These are phyloP conservation scores for Fusarium sp. DNA, from an alignment of 2,329 filamentous ascomycete species.

Conservation along the genomic window DNA sequence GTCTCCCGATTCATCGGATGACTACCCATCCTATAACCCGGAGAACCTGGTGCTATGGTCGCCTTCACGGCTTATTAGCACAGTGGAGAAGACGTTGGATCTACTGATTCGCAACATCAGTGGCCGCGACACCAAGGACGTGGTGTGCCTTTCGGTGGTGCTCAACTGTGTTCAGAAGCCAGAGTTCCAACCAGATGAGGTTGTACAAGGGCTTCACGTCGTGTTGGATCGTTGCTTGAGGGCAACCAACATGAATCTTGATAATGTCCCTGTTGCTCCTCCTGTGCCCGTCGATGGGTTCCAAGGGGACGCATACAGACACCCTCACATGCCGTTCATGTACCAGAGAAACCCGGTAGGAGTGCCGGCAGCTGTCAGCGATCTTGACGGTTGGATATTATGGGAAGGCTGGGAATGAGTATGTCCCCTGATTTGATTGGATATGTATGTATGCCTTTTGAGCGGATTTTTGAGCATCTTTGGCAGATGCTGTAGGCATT, in stretches of 20 bases:
- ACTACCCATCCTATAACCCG: constrained; percentile 49
- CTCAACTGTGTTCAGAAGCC: constrained; percentile 58
- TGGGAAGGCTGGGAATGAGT: constrained; percentile 56
- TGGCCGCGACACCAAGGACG: constrained; percentile 63
- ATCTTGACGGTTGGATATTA: constrained; percentile 52
- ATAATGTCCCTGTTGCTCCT: constrained; percentile 45
- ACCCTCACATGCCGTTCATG: constrained; percentile 45
- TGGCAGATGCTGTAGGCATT: background rate
- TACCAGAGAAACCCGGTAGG: constrained; percentile 47
- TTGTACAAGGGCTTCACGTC: constrained; percentile 54
- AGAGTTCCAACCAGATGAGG: constrained; percentile 57
- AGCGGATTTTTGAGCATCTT: background rate
- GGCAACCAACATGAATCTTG: constrained; percentile 57
- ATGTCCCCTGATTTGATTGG: background rate
- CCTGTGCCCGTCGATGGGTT: constrained; percentile 29
- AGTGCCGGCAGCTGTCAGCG: constrained; percentile 43
- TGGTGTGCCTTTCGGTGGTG: constrained; percentile 62
- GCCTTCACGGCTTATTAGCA: constrained; percentile 53
- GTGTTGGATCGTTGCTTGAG: constrained; percentile 60
- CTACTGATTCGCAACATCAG: constrained; percentile 59
- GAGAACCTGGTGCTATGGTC: constrained; percentile 58
- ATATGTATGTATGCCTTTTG: background rate
- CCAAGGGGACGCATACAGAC: constrained; percentile 45
- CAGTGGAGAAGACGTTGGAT: constrained; percentile 62
- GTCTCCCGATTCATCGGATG: constrained; percentile 52